A percentile compares a stretch with the other conserved stretches of the same genome.
Evolutionary conservation across 306 rosid genomes (phyloP).

Genomic region (Gastrolobium bilobum): DNA sequence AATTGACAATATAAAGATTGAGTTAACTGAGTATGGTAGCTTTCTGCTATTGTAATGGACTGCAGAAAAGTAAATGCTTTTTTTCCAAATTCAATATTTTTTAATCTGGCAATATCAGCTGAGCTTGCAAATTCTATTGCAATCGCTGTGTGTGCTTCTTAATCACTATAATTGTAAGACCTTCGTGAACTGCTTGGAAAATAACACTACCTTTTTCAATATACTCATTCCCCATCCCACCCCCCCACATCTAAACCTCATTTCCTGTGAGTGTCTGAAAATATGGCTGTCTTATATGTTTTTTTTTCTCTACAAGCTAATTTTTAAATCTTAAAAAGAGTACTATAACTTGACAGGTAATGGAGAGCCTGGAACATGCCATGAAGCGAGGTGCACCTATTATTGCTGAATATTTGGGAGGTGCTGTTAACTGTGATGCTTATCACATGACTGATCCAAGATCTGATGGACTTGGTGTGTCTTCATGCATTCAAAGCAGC

Average conservation of each 20-base stretch:
- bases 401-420: slow-evolving; percentile 96
- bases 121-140: neutral
- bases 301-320: neutral
- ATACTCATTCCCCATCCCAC: neutral
- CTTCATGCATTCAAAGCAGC: slow-evolving; percentile 89
- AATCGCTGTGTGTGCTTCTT: neutral
- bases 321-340: slow-evolving; percentile 20
- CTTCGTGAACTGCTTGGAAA: slow-evolving; percentile 11
- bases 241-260: neutral
- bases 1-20: neutral
- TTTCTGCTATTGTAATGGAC: slow-evolving; percentile 10
- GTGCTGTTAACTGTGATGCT: slow-evolving; percentile 98
- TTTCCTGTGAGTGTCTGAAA: neutral
- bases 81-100: neutral
- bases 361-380: slow-evolving; percentile 99
- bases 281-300: slow-evolving; percentile 2
- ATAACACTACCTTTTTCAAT: slow-evolving; percentile 7
- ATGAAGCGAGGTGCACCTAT: slow-evolving; percentile 95
- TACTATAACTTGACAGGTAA: slow-evolving; percentile 60
- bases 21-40: slow-evolving; percentile 25
- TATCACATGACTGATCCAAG: slow-evolving; percentile 99
- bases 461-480: slow-evolving; percentile 98
- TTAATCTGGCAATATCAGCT: neutral
- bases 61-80: neutral
- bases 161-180: neutral